Evolutionary conservation across 371 early-diverging fungal genomes (phyloP).

Genomic region (Rhizomucor pusillus): DNA sequence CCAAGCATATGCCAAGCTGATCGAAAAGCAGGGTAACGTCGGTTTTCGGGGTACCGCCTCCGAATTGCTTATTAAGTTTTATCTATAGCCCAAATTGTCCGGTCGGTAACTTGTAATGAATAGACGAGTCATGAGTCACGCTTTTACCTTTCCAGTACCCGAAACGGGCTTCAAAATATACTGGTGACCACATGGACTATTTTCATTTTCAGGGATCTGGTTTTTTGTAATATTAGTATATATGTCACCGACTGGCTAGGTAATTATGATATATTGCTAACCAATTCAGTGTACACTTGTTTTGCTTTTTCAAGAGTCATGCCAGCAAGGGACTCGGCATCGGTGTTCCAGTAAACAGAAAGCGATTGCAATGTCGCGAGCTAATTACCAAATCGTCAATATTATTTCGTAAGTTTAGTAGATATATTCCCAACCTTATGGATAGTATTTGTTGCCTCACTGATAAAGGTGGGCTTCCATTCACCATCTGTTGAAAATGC

Average conservation of each 20-base stretch:
- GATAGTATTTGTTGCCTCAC: conserved; percentile 60
- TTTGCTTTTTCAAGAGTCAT: conserved; percentile 33
- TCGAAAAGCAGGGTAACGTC: conserved; percentile 67
- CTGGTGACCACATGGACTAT: conserved; percentile 39
- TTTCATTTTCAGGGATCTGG: conserved; percentile 31
- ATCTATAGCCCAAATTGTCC: conserved; percentile 23
- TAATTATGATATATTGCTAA: conserved; percentile 4
- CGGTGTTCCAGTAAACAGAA: conserved; percentile 79
- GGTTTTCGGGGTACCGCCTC: conserved; percentile 46
- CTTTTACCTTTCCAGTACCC: conserved; percentile 76
- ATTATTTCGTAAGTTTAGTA: too few species aligned
- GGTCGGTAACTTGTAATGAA: too few species aligned
- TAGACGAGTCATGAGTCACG: too few species aligned
- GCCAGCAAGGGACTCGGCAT: conserved; percentile 50
- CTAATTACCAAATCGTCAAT: too few species aligned
- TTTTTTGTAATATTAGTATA: conserved; percentile 8
- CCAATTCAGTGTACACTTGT: conserved; percentile 25
- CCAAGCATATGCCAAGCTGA: conserved; percentile 76
- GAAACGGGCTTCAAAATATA: conserved; percentile 82
- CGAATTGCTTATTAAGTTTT: conserved; percentile 55
- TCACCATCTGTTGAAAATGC: conserved; percentile 78
- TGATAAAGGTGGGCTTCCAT: conserved; percentile 72
- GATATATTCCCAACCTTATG: conserved; percentile 49
- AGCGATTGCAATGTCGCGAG: conserved; percentile 66
- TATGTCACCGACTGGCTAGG: background rate